These are phyloP conservation scores for Gardenia jasminoides DNA, from an alignment of 257 asterid species.

Conservation along the genomic window DNA sequence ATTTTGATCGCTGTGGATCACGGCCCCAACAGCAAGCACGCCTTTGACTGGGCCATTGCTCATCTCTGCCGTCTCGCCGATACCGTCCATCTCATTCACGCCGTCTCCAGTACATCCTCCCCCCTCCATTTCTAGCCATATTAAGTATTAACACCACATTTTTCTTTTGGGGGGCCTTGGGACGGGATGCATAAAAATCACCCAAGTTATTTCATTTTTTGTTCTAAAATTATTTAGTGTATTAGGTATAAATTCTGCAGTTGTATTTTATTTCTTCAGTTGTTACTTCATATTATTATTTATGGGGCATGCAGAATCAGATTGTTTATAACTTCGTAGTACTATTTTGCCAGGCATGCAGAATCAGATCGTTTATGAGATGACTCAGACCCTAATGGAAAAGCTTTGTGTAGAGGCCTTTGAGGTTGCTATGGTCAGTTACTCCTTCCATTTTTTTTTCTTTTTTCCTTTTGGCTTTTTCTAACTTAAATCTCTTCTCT, in stretches of 20 bases:
- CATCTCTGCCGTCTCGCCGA: constrained; percentile 92
- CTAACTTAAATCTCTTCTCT: neutral
- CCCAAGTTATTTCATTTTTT: too few species aligned
- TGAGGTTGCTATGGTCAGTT: constrained; percentile 82
- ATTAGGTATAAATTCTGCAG: neutral
- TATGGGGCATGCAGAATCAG: too few species aligned
- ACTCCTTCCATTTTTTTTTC: neutral
- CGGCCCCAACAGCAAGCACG: constrained; percentile 90
- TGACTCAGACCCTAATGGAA: constrained; percentile 71
- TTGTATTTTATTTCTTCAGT: too few species aligned
- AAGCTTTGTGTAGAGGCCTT: constrained; percentile 80
- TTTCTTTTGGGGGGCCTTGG: neutral
- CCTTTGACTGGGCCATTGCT: constrained; percentile 86
- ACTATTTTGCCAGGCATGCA: constrained; percentile 35
- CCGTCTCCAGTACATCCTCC: constrained; percentile 48
- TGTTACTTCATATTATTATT: too few species aligned
- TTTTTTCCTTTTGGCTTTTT: too few species aligned
- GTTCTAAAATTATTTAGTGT: neutral
- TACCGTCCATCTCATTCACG: constrained; percentile 77
- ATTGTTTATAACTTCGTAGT: neutral
- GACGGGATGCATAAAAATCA: too few species aligned
- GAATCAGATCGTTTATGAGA: constrained; percentile 62
- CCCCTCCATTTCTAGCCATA: neutral
- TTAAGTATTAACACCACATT: neutral
- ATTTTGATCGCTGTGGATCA: constrained; percentile 81